Evolutionary conservation across 768 basidiomycete genomes (phyloP).

Genomic region (Trichaptum fuscoviolaceum): DNA sequence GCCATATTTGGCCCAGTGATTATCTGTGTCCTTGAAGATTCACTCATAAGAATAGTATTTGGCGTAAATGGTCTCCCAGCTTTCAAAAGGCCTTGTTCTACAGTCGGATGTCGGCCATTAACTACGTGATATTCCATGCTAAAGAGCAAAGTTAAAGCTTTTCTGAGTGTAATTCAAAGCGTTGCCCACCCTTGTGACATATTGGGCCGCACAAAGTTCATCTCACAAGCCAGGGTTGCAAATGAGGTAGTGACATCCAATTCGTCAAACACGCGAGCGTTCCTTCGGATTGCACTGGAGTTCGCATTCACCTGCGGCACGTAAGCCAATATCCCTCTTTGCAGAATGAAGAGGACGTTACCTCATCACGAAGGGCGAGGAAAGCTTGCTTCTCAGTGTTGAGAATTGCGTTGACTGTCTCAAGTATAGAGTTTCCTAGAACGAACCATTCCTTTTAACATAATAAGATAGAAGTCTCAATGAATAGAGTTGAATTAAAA

Average conservation of each 20-base stretch:
- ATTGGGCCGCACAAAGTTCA: conserved; percentile 68
- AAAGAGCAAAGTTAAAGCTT: conserved; percentile 3
- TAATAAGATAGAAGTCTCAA: neutral
- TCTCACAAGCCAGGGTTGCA: conserved; percentile 71
- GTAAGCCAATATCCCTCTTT: neutral
- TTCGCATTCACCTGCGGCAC: conserved; percentile 53
- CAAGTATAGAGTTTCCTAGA: conserved; percentile 63
- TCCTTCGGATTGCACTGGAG: conserved; percentile 55
- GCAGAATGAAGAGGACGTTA: conserved; percentile 21
- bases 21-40: conserved; percentile 62
- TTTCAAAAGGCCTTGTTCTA: conserved; percentile 78
- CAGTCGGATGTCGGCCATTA: conserved; percentile 88
- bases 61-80: conserved; percentile 77
- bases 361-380: conserved; percentile 61
- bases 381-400: conserved; percentile 71
- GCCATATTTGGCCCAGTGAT: conserved; percentile 98
- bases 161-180: neutral
- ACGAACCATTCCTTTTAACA: conserved; percentile 61
- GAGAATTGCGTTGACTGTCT: conserved; percentile 46
- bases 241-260: conserved; percentile 82
- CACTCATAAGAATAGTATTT: conserved; percentile 65
- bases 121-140: conserved; percentile 60
- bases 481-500: conserved; percentile 17
- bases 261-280: conserved; percentile 79
- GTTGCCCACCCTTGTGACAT: conserved; percentile 62